Conservation (phyloP, 129 eudicot genomes). For the Escallonia herrerae region DNA sequence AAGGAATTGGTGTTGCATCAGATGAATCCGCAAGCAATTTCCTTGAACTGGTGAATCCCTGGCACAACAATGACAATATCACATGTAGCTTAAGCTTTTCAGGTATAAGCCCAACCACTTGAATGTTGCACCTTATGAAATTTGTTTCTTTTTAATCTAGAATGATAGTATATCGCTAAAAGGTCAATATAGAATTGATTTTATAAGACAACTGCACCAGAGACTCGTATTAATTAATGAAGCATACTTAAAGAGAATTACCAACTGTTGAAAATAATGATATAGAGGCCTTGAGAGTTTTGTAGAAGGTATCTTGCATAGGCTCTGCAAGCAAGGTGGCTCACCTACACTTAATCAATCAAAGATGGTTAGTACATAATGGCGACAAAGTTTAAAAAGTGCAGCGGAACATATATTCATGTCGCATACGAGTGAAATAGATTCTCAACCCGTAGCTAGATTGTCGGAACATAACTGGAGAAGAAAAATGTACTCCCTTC, state of each 20-base stretch:
- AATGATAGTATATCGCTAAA: background rate
- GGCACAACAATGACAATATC: slow-evolving; percentile 17
- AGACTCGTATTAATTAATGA: background rate
- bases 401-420: background rate
- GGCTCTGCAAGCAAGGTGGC: slow-evolving; percentile 31
- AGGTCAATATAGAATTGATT: too few species aligned
- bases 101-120: background rate
- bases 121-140: background rate
- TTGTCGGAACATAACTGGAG: background rate
- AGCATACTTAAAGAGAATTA: slow-evolving; percentile 24
- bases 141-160: background rate
- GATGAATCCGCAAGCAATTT: slow-evolving; percentile 57
- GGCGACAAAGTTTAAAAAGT: background rate
- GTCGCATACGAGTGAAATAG: background rate
- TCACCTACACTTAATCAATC: slow-evolving; percentile 36
- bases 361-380: too few species aligned
- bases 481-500: background rate
- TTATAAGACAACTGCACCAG: background rate
- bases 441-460: background rate
- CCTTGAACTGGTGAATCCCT: slow-evolving; percentile 78
- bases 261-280: slow-evolving; percentile 56
- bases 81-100: background rate
- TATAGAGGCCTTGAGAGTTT: slow-evolving; percentile 44
- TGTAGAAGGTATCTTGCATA: slow-evolving; percentile 29
- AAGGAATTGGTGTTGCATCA: slow-evolving; percentile 64